phyloP scores from a whole-genome alignment of 2,329 filamentous ascomycete genomes.

The Claviceps citrina region DNA sequence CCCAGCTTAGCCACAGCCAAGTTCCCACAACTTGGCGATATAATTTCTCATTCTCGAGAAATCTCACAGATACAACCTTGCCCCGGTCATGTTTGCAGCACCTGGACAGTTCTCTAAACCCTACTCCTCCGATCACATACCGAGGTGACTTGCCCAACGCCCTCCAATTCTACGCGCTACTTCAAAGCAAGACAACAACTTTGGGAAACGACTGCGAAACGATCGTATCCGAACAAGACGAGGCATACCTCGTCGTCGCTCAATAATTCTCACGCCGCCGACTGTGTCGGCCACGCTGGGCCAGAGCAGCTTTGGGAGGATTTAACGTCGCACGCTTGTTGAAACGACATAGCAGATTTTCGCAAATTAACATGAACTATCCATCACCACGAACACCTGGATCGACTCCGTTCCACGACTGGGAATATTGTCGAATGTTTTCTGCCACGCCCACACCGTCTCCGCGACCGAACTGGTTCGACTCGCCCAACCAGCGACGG shows the following conservation, averaged over 20 bases:
- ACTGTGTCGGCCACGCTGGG: conserved; percentile 8
- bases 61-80: conserved; percentile 13
- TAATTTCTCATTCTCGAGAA: conserved; percentile 17
- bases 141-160: conserved; percentile 41
- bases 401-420: conserved; percentile 34
- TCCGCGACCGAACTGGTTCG: conserved; percentile 36
- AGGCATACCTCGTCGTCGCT: conserved; percentile 1
- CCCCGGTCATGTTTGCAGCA: conserved; percentile 40
- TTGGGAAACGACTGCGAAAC: neutral
- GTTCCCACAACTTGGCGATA: conserved; percentile 17
- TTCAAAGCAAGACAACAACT: neutral
- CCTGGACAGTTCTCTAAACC: conserved; percentile 37
- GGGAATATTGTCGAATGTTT: conserved; percentile 36
- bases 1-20: conserved; percentile 13
- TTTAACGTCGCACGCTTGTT: no score
- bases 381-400: conserved; percentile 26
- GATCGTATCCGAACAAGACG: neutral
- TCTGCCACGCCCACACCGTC: conserved; percentile 43
- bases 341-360: conserved; percentile 20
- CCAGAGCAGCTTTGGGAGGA: neutral
- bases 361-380: conserved; percentile 24
- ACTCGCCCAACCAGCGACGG: conserved; percentile 33
- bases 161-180: conserved; percentile 23
- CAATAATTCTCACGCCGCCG: neutral
- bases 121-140: conserved; percentile 45